Percentiles rank a stretch among this genome's conserved stretches.
These are phyloP conservation scores for Spongospora subterranea DNA, from an alignment of 208 protist genomes.

Conservation along the genomic window DNA sequence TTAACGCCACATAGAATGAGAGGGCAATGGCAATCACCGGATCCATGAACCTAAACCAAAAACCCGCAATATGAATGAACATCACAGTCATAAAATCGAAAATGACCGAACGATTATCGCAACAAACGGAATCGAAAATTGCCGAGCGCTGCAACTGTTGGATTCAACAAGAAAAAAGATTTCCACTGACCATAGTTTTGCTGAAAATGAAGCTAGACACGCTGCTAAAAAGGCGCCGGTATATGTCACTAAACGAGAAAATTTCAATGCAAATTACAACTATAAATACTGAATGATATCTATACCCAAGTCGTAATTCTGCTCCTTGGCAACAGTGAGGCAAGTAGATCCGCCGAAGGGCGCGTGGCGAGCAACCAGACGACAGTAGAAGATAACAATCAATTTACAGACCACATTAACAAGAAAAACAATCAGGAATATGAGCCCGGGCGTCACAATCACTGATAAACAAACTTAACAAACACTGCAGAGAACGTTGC, in stretches of 20 bases:
- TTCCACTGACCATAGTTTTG: background rate
- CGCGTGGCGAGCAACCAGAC: background rate
- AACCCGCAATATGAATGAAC: too few species aligned
- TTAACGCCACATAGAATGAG: background rate
- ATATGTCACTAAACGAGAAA: conserved; percentile 24
- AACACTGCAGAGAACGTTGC: background rate
- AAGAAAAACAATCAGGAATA: background rate
- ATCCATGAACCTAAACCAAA: conserved; percentile 56
- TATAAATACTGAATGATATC: background rate
- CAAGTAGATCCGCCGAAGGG: background rate
- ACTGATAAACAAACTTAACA: background rate
- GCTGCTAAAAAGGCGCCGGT: background rate
- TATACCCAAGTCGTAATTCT: conserved; percentile 11
- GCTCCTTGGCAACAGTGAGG: conserved; percentile 35
- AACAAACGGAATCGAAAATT: background rate
- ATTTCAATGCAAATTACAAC: background rate
- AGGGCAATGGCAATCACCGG: background rate
- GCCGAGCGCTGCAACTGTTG: background rate
- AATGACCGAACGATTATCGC: too few species aligned
- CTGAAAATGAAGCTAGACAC: background rate
- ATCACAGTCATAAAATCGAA: too few species aligned
- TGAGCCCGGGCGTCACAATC: background rate
- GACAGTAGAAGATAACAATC: background rate
- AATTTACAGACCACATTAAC: background rate
- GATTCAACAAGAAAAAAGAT: background rate